phyloP scores from a whole-genome alignment of 352 stramenopile genomes.

The Peronospora destructor region DNA sequence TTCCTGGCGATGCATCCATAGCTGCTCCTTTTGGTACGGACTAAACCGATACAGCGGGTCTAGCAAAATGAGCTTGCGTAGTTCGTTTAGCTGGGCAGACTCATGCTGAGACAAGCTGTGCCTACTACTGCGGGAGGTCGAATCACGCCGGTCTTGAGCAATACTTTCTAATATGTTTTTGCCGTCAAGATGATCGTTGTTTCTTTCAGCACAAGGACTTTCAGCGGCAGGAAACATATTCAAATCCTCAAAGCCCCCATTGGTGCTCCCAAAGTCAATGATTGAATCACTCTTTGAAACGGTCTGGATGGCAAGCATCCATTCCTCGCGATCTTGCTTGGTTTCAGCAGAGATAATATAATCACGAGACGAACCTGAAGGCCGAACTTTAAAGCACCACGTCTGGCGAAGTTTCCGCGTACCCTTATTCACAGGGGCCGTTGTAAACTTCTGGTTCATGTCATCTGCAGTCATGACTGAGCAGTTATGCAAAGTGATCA shows the following conservation, averaged over 20 bases:
- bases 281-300: conserved; percentile 54
- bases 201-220: conserved; percentile 40
- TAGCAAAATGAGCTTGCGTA: conserved; percentile 74
- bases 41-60: conserved; percentile 78
- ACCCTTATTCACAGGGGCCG: conserved; percentile 77
- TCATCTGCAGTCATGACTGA: conserved; percentile 67
- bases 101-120: conserved; percentile 50
- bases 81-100: conserved; percentile 39
- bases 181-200: conserved; percentile 42
- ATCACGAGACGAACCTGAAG: conserved; percentile 65
- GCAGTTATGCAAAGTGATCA: conserved; percentile 68
- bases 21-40: conserved; percentile 74
- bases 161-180: conserved; percentile 46
- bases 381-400: conserved; percentile 81
- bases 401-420: conserved; percentile 75
- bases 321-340: conserved; percentile 86
- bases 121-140: conserved; percentile 45
- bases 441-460: conserved; percentile 85
- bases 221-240: conserved; percentile 10
- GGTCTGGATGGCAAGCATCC: conserved; percentile 81
- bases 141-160: conserved; percentile 48
- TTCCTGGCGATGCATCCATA: conserved; percentile 77
- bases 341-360: conserved; percentile 83
- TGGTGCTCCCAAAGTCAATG: conserved; percentile 22
- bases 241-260: conserved; percentile 37